These are phyloP conservation scores for Polytrichum formosum DNA, from an alignment of 225 moss, liverwort and hornwort species.

Conservation along the genomic window DNA sequence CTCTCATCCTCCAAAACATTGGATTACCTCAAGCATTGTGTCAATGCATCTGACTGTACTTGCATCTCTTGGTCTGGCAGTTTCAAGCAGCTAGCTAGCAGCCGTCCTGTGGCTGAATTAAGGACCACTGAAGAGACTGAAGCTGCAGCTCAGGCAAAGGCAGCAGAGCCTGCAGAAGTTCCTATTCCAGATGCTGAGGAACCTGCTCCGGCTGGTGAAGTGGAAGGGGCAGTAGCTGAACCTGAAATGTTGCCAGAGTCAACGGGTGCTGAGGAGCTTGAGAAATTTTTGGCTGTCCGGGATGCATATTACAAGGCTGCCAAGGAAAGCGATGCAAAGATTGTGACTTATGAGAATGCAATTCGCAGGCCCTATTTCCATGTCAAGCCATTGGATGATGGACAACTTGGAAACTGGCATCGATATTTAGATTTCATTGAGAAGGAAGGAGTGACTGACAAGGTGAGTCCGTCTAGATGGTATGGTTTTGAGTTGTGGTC, in stretches of 20 bases:
- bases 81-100: constrained; percentile 85
- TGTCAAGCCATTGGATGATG: constrained; percentile 88
- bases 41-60: no score
- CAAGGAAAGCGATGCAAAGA: constrained; percentile 85
- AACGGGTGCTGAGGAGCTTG: constrained; percentile 67
- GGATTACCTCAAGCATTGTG: no score
- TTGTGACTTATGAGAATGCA: constrained; percentile 79
- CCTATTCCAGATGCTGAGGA: constrained; percentile 40
- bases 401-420: constrained; percentile 95
- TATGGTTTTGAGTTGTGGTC: constrained; percentile 2
- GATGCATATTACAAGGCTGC: constrained; percentile 76
- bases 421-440: constrained; percentile 91
- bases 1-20: no score
- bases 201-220: constrained; percentile 48
- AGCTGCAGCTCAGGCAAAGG: constrained; percentile 28
- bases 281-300: constrained; percentile 68
- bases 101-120: constrained; percentile 73
- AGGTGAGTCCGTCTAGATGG: constrained; percentile 35
- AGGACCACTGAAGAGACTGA: constrained; percentile 67
- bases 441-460: constrained; percentile 80
- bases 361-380: constrained; percentile 94
- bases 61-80: constrained; percentile 24
- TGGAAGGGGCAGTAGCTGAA: constrained; percentile 30
- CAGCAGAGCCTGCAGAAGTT: constrained; percentile 33
- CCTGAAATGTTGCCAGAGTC: constrained; percentile 42